Evolutionary conservation across 768 basidiomycete species (phyloP).

Genomic region (Leccinum obscurum): DNA sequence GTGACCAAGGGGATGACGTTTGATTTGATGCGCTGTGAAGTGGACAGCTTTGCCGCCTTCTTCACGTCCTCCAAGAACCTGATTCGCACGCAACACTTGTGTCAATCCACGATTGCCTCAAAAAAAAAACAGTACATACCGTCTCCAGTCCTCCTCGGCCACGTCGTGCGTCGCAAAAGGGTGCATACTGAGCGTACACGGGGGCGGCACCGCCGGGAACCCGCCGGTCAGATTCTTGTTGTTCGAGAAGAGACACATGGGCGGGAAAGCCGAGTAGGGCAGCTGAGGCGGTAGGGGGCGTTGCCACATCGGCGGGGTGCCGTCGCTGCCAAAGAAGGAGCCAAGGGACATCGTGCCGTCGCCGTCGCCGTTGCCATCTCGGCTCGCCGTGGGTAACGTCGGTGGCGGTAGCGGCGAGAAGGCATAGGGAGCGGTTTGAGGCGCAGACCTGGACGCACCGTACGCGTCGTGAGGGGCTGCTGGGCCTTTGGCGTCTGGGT

Average conservation of each 20-base stretch:
- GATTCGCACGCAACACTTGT: background rate
- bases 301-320: conserved; percentile 28
- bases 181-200: conserved; percentile 39
- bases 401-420: background rate
- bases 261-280: conserved; percentile 25
- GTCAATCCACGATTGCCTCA: background rate
- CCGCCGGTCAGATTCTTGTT: conserved; percentile 36
- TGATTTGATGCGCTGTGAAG: conserved; percentile 34
- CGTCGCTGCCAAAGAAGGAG: conserved; percentile 30
- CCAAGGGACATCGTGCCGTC: conserved; percentile 17
- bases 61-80: conserved; percentile 43
- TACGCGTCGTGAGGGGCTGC: background rate
- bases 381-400: background rate
- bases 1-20: conserved; percentile 33
- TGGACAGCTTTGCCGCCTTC: conserved; percentile 34
- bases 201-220: conserved; percentile 46
- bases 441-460: background rate
- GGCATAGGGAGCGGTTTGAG: background rate
- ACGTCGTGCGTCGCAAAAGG: conserved; percentile 55
- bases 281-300: conserved; percentile 19
- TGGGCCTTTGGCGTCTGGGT: background rate
- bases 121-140: conserved; percentile 23
- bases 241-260: conserved; percentile 34
- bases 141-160: conserved; percentile 49
- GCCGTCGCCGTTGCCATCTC: background rate